Base-by-base conservation (phyloP, 2,329 filamentous ascomycete genomes). In the Colletotrichum liriopes region DNA sequence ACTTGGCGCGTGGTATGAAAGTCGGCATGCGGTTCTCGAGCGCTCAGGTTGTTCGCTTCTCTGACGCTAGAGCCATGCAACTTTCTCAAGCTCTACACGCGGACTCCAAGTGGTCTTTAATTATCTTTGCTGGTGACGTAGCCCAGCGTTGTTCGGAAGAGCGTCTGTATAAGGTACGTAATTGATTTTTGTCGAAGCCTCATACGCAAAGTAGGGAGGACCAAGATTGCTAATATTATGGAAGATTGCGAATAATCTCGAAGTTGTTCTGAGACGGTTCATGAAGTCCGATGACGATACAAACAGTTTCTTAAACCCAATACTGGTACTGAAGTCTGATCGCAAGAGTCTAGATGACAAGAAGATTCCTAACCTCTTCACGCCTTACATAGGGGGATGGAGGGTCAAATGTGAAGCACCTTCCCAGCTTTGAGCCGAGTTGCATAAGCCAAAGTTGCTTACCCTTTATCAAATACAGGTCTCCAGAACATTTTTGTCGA, bases 11-110 rank as follows among this genome's bases (percentile, higher is more conserved):
- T 5, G 82, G 81, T 35, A 76, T 88, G 49, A 81, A 77, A 5
- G 79, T 89, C 0, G 90, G 88, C 11, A 91, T 87, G 86, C 82
- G 89, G 23, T 87, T 91, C 72, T 87, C 86, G 0, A 91, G 84
- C 68, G 85, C 88, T 0, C 89, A 89, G 75, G 88, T 92, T 0
- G 86, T 92, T 23, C 82, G 90, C 6, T 87, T 88, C 69, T 88
- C 86, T 56, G 90, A 93, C 75, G 90, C 89, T 1, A 87, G 86
- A 71, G 84, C 87, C 0, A 80, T 91, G 80, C 89, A 87, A 58
- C 79, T 90, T 35, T 84, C 86, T 16, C 80, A 88, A 60, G 83
- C 86, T 1, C 73, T 92, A 49, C 84, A 82, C 23, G 86, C 89
- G 35, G 73, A 87, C 79, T 71, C 76, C 43, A 54, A 78, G 75